Percentiles rank a stretch among this genome's conserved stretches.
phyloP scores from a whole-genome alignment of 2,329 filamentous ascomycete species.

The Purpureocillium takamizusanense region DNA sequence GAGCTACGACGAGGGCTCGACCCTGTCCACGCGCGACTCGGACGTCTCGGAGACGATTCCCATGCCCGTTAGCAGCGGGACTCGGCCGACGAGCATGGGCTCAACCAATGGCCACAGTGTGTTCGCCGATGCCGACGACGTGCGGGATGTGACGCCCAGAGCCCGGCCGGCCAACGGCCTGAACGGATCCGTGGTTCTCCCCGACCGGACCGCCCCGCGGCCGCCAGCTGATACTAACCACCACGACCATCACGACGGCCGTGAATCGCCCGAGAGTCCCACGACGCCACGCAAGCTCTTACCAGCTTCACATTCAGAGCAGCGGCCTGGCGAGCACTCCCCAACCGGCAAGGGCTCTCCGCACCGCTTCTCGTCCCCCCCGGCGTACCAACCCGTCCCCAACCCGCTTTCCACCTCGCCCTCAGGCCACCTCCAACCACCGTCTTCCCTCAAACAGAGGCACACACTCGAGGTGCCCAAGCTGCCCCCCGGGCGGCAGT shows the following conservation, averaged over 20 bases:
- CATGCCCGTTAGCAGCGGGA: conserved; percentile 29
- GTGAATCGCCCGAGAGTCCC: conserved; percentile 9
- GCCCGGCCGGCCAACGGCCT: conserved; percentile 4
- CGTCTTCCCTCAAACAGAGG: conserved; percentile 56
- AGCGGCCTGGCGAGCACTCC: conserved; percentile 10
- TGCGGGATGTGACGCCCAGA: conserved; percentile 14
- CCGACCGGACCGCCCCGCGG: conserved; percentile 18
- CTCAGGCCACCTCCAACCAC: conserved; percentile 42
- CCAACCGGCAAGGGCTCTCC: conserved; percentile 21
- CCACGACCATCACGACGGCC: neutral
- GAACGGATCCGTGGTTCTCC: conserved; percentile 18
- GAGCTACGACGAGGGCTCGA: conserved; percentile 45
- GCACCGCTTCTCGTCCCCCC: conserved; percentile 58
- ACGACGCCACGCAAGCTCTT: conserved; percentile 11
- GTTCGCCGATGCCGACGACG: conserved; percentile 20
- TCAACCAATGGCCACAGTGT: conserved; percentile 46
- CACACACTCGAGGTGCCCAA: conserved; percentile 86
- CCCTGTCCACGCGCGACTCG: conserved; percentile 43
- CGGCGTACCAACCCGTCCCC: conserved; percentile 38
- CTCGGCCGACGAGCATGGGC: conserved; percentile 45
- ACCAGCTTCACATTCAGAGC: neutral
- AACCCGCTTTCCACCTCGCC: conserved; percentile 31
- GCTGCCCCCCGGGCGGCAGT: conserved; percentile 52
- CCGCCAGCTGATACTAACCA: conserved; percentile 12
- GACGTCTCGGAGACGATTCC: conserved; percentile 37